Conservation (phyloP, 768 basidiomycete genomes). For the Tulasnella sp. region DNA sequence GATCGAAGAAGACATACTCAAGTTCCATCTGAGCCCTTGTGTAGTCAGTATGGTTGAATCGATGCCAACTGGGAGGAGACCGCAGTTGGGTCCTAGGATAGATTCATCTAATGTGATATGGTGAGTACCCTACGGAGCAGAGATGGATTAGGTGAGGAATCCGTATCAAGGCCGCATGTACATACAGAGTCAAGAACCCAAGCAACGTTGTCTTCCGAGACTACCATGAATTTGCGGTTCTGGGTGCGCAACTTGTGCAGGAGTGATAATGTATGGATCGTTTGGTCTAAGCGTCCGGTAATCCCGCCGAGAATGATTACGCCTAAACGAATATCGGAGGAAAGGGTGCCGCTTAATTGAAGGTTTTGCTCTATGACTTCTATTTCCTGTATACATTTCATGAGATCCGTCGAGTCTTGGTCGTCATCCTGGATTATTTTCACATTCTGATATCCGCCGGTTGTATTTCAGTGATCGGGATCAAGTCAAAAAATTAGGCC, state of each 20-base stretch:
- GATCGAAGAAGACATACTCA: constrained; percentile 38
- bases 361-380: constrained; percentile 1
- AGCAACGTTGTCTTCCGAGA: constrained; percentile 83
- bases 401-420: constrained; percentile 84
- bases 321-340: constrained; percentile 36
- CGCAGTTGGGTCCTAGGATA: constrained; percentile 76
- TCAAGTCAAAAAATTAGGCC: constrained; percentile 16
- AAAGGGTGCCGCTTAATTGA: background rate
- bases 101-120: constrained; percentile 58
- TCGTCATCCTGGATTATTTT: constrained; percentile 50
- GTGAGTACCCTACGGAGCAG: constrained; percentile 61
- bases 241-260: constrained; percentile 63
- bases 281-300: constrained; percentile 87
- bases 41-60: constrained; percentile 68
- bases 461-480: background rate
- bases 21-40: constrained; percentile 76
- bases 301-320: constrained; percentile 78
- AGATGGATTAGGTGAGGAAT: background rate
- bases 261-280: constrained; percentile 74
- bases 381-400: constrained; percentile 61
- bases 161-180: background rate
- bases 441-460: constrained; percentile 42
- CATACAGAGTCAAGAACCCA: constrained; percentile 73
- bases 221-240: constrained; percentile 49
- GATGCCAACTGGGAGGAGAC: constrained; percentile 83